These are phyloP conservation scores for Pichia sorboxylosa DNA, from an alignment of 1,139 yeast species.

Conservation along the genomic window DNA sequence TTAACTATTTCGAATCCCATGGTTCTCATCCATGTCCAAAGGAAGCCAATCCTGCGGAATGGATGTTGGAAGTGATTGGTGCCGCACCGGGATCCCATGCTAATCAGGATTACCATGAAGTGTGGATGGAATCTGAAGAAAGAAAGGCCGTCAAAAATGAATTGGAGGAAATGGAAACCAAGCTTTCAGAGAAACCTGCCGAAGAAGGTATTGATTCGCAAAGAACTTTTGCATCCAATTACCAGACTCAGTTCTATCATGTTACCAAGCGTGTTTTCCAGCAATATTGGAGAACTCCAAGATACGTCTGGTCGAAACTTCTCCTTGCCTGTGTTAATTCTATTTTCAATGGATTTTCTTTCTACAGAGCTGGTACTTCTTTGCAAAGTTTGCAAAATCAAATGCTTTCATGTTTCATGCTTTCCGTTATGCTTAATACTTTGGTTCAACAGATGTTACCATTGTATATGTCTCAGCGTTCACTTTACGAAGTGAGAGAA, in stretches of 20 bases:
- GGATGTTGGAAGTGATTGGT: constrained; percentile 40
- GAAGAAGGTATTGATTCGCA: constrained; percentile 24
- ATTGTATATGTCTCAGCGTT: constrained; percentile 41
- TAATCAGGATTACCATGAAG: constrained; percentile 30
- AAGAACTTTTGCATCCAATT: constrained; percentile 26
- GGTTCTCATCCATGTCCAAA: constrained; percentile 6
- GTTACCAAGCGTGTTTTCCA: constrained; percentile 30
- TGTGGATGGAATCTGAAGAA: constrained; percentile 8
- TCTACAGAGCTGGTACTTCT: constrained; percentile 36
- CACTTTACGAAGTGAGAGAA: constrained; percentile 50
- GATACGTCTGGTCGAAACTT: constrained; percentile 35
- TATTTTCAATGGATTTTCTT: constrained; percentile 42
- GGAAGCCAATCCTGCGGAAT: constrained; percentile 22
- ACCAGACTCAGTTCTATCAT: constrained; percentile 28
- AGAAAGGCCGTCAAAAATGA: constrained; percentile 16
- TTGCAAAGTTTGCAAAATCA: constrained; percentile 39
- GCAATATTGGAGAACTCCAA: constrained; percentile 39
- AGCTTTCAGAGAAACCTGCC: constrained; percentile 18
- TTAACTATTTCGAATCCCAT: constrained; percentile 32
- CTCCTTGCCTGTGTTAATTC: constrained; percentile 27
- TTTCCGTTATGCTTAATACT: constrained; percentile 39
- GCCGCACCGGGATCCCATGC: constrained; percentile 45
- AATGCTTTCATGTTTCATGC: constrained; percentile 38
- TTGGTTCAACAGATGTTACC: constrained; percentile 46
- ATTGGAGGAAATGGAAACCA: constrained; percentile 13